A percentile compares a stretch with the other conserved stretches of the same genome.
These are phyloP conservation scores for Juncus inflexus DNA, from an alignment of 176 grass and related monocot species.

Conservation along the genomic window DNA sequence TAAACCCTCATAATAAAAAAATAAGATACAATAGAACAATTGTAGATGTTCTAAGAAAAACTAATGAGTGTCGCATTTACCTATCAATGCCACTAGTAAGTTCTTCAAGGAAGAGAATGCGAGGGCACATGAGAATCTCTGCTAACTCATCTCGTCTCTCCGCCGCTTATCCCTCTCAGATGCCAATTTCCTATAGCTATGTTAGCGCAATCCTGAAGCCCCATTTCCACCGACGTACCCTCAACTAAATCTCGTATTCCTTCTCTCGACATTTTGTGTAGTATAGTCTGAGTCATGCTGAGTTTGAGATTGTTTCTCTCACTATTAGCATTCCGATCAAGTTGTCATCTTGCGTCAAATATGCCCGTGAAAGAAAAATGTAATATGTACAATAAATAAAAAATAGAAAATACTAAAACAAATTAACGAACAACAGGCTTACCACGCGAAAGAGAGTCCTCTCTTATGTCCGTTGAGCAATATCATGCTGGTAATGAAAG, in stretches of 20 bases:
- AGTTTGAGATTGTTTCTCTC: slow-evolving; percentile 65
- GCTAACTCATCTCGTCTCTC: slow-evolving; percentile 84
- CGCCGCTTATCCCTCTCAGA: slow-evolving; percentile 66
- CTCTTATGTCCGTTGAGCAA: slow-evolving; percentile 81
- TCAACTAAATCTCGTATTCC: slow-evolving; percentile 70
- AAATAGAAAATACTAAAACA: too few species aligned
- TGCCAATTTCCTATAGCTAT: slow-evolving; percentile 75
- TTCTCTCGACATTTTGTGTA: slow-evolving; percentile 60
- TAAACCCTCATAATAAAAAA: not conserved
- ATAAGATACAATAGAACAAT: too few species aligned
- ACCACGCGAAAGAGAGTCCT: slow-evolving; percentile 78
- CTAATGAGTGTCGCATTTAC: slow-evolving; percentile 15
- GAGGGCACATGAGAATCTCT: slow-evolving; percentile 86
- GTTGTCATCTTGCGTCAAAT: slow-evolving; percentile 80
- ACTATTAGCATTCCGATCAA: too few species aligned
- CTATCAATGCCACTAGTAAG: slow-evolving; percentile 78
- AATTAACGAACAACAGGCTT: not conserved
- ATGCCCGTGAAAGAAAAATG: slow-evolving; percentile 35
- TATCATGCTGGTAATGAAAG: slow-evolving; percentile 55
- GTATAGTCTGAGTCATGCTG: slow-evolving; percentile 52
- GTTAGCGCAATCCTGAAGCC: slow-evolving; percentile 77
- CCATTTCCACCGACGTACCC: slow-evolving; percentile 77
- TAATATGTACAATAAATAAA: not conserved
- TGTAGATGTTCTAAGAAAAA: too few species aligned
- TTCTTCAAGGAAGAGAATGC: slow-evolving; percentile 76